Conservation (phyloP, 2,329 filamentous ascomycete genomes). For the Phyllosticta paracitricarpa region DNA sequence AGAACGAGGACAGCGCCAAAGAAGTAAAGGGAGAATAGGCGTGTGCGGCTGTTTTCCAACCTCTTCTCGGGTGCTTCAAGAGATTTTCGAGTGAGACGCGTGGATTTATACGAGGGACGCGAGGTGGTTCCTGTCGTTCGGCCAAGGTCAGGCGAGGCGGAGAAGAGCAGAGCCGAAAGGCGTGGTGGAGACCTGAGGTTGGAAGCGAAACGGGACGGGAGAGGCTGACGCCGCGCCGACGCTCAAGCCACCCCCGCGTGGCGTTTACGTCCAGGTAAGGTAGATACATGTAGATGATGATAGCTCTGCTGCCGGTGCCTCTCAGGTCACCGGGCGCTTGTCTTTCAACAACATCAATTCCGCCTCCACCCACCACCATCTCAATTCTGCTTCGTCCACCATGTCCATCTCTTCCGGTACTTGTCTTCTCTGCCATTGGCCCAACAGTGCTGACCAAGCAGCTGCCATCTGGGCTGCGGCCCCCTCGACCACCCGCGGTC, state of each 20-base stretch:
- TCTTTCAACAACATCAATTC: neutral
- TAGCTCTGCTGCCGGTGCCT: neutral
- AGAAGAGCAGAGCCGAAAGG: no score
- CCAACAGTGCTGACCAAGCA: constrained; percentile 18
- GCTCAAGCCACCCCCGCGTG: neutral
- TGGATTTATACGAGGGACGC: no score
- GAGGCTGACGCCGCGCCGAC: neutral
- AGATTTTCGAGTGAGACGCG: no score
- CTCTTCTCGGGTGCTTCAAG: no score
- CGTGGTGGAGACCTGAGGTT: no score
- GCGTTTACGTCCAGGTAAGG: no score
- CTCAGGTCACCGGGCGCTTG: neutral
- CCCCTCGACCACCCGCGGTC: constrained; percentile 73
- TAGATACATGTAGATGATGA: neutral
- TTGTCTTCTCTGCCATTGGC: neutral
- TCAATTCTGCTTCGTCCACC: neutral
- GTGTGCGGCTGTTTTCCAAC: neutral
- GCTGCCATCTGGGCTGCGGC: constrained; percentile 73
- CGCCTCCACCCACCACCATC: neutral
- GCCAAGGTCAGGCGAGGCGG: no score
- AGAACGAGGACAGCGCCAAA: constrained; percentile 8
- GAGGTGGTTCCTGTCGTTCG: no score
- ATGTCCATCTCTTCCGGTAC: constrained; percentile 9
- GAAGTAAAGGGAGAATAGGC: neutral
- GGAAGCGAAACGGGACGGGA: no score